Conservation (phyloP, 2,329 filamentous ascomycete species). For the Gliomastix tumulicola region DNA sequence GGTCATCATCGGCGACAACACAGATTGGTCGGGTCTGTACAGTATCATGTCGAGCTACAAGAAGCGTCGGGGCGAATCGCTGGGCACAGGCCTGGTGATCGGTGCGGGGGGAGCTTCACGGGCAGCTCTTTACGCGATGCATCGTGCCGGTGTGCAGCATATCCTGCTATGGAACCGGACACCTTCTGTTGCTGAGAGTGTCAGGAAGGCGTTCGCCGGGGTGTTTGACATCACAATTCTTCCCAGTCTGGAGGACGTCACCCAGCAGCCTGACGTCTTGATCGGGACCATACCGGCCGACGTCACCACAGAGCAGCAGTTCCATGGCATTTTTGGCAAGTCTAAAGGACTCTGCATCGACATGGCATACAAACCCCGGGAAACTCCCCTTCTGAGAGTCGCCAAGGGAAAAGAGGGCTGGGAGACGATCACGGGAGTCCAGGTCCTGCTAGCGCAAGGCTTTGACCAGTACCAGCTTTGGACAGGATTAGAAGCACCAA, state of each 20-base stretch:
- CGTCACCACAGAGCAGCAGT: not conserved
- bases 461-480: slow-evolving; percentile 2
- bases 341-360: slow-evolving; percentile 3
- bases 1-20: slow-evolving; percentile 1
- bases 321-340: not conserved
- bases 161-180: slow-evolving; percentile 1
- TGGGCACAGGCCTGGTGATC: slow-evolving; percentile 2
- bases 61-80: not conserved
- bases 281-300: slow-evolving; percentile 2
- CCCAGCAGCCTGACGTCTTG: not conserved
- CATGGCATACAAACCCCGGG: slow-evolving; percentile 2
- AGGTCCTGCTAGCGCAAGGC: slow-evolving; percentile 1
- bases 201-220: not conserved
- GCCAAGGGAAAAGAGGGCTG: not conserved
- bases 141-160: not conserved
- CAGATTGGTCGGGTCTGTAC: slow-evolving; percentile 1
- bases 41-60: not conserved
- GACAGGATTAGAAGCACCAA: slow-evolving; percentile 1
- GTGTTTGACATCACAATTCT: not conserved
- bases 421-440: slow-evolving; percentile 1
- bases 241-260: not conserved
- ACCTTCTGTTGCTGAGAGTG: not conserved
- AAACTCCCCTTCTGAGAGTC: not conserved
- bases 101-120: slow-evolving; percentile 1
- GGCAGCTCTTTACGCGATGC: slow-evolving; percentile 1